Evolutionary conservation across 192 early-diverging fungal species (phyloP), one percentile per base, ranked within the genome.

Genomic region (Rhizophagus prolifer): DNA sequence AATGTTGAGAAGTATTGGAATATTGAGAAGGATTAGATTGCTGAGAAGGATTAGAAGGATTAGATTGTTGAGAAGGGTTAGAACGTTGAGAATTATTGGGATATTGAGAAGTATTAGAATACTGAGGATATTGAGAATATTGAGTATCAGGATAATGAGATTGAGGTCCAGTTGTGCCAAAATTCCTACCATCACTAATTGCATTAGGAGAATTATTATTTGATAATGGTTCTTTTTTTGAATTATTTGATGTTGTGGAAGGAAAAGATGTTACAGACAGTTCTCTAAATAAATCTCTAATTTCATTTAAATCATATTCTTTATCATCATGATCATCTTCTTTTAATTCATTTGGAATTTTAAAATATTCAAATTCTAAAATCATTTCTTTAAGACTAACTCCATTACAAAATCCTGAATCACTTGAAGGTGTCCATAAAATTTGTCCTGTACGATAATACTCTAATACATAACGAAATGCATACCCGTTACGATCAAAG

Each of bases 371-470:
- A 19, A 54, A 54, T 54, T 54, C 47, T 19, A 54, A 54, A 54
- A 54, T 19, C 47, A 54, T 54, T 19, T 54, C 47, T 54, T 54
- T 54, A 54, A 14, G 47, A 54, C 47, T 54, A 54, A 54, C 47
- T 19, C 47, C 47, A 54, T 54, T 54, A 54, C 16, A 54, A 19
- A 1, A 3, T 54, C 16, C 47, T 9, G 63, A 9, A 16, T 65
- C 63, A 19, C 9, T 26, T 65, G 63, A 34, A 31, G 63, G 8
- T 7, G 26, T 12, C 62, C 62, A 64, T 12, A 64, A 64, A 25
- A 72, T 75, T 14, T 36, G 26, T 34, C 72, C 72, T n/a, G 50
- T 74, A n/a, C 72, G 34, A 46, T 75, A 36, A 58, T 75, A 75
- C 21, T 75, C 74, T 25, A 75, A 23, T 16, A 75, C 19, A 19